phyloP scores from a whole-genome alignment of 148 eudicot genomes.

The Fagopyrum homotropicum region DNA sequence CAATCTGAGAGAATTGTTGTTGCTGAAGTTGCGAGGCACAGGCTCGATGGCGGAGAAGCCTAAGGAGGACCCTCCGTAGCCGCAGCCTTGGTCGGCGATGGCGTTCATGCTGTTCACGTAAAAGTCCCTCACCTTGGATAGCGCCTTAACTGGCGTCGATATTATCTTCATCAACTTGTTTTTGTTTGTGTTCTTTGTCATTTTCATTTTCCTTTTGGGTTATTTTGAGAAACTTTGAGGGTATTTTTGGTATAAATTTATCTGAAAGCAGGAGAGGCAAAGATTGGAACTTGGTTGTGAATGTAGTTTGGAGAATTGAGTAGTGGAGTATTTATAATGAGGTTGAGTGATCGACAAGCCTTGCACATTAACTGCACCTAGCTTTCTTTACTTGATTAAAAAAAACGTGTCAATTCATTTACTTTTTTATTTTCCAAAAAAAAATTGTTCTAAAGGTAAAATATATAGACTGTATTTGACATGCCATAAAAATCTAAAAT shows the following conservation, averaged over 20 bases:
- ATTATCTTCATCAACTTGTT: constrained; percentile 34
- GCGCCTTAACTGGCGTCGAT: constrained; percentile 33
- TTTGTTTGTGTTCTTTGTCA: neutral
- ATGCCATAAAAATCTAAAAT: too few relatives aligned
- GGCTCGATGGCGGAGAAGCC: constrained; percentile 8
- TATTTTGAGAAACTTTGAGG: neutral
- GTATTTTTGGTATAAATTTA: too few relatives aligned
- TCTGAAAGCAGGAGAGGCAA: too few relatives aligned
- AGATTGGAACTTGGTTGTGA: neutral
- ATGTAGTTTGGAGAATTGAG: neutral
- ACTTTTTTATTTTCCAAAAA: too few relatives aligned
- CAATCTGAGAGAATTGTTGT: constrained; percentile 14
- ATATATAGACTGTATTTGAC: too few relatives aligned
- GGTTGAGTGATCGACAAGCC: too few relatives aligned
- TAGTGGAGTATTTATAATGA: neutral
- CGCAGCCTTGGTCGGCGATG: constrained; percentile 19
- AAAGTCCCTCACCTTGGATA: constrained; percentile 49
- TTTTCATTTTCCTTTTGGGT: neutral
- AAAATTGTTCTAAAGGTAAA: too few relatives aligned
- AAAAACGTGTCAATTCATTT: too few relatives aligned
- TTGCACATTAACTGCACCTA: too few relatives aligned
- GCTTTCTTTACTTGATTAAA: too few relatives aligned
- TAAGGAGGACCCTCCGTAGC: neutral
- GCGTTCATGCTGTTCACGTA: constrained; percentile 46
- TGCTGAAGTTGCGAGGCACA: constrained; percentile 42